phyloP scores from a whole-genome alignment of 1,284 basidiomycete species.

The Pseudozyma hubeiensis region DNA sequence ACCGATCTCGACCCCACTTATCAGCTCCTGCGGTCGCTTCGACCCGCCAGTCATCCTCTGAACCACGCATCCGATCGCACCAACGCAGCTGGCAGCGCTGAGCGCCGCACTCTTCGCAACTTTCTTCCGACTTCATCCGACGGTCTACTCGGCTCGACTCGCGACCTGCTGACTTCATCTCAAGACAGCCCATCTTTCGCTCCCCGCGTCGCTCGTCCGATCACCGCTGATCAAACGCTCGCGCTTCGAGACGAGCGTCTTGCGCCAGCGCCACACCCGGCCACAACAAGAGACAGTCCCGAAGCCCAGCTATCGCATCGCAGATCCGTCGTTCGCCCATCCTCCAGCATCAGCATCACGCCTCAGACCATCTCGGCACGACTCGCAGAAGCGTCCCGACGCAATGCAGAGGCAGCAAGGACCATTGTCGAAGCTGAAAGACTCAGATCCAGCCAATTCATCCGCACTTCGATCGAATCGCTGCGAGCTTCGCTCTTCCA shows the following conservation, averaged over 20 bases:
- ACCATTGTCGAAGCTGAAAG: conserved; percentile 31
- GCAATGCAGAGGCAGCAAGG: conserved; percentile 37
- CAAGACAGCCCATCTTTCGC: background rate
- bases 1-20: conserved; percentile 21
- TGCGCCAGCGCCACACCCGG: background rate
- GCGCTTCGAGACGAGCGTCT: background rate
- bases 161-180: background rate
- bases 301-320: conserved; percentile 6
- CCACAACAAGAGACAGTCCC: conserved; percentile 1
- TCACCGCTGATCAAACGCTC: background rate
- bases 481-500: conserved; percentile 39
- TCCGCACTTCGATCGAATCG: conserved; percentile 39
- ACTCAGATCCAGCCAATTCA: conserved; percentile 29
- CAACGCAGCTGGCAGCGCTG: background rate
- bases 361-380: conserved; percentile 17
- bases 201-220: background rate
- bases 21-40: conserved; percentile 24
- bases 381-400: conserved; percentile 30
- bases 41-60: conserved; percentile 1
- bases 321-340: background rate
- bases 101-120: conserved; percentile 12
- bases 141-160: conserved; percentile 4
- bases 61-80: background rate
- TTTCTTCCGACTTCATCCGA: conserved; percentile 11
- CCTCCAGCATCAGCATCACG: conserved; percentile 4